Percentiles rank a stretch among this genome's conserved stretches.
These are phyloP conservation scores for Starmerella asiatica DNA, from an alignment of 805 yeast species.

Conservation along the genomic window DNA sequence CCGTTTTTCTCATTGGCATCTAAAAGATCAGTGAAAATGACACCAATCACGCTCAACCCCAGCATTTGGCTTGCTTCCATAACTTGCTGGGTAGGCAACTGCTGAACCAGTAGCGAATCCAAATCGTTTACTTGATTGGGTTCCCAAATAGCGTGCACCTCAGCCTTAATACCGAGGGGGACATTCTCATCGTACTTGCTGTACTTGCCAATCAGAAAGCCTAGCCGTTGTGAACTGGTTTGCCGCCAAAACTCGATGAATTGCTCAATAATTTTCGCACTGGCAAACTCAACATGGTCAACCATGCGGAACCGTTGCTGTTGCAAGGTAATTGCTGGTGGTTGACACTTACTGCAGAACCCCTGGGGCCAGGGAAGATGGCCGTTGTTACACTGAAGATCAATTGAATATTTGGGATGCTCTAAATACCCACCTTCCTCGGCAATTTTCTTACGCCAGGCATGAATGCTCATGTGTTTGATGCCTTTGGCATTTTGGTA, in stretches of 20 bases:
- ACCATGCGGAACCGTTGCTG: slow-evolving; percentile 90
- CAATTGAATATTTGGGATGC: slow-evolving; percentile 55
- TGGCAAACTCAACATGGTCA: slow-evolving; percentile 87
- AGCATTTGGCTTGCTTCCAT: slow-evolving; percentile 36
- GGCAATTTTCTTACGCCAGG: slow-evolving; percentile 56
- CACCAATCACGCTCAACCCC: slow-evolving; percentile 66
- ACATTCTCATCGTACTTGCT: slow-evolving; percentile 56
- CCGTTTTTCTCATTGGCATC: slow-evolving; percentile 85
- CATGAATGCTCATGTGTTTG: slow-evolving; percentile 80
- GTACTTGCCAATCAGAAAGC: slow-evolving; percentile 71
- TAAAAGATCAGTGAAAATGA: slow-evolving; percentile 75
- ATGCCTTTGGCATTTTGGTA: slow-evolving; percentile 64
- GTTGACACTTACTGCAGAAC: slow-evolving; percentile 92
- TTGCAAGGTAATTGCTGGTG: slow-evolving; percentile 84
- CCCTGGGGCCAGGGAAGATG: slow-evolving; percentile 93
- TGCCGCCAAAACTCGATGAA: slow-evolving; percentile 89
- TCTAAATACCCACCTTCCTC: slow-evolving; percentile 50
- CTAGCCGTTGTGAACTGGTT: slow-evolving; percentile 77
- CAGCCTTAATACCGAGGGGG: slow-evolving; percentile 88
- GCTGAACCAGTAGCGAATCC: slow-evolving; percentile 67
- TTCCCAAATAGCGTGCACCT: slow-evolving; percentile 86
- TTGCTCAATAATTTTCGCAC: slow-evolving; percentile 55
- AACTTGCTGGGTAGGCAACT: slow-evolving; percentile 29
- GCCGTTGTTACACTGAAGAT: slow-evolving; percentile 51
- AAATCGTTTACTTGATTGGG: slow-evolving; percentile 77